Evolutionary conservation across 208 protist species (phyloP).

Genomic region (Acanthamoeba culbertsoni): DNA sequence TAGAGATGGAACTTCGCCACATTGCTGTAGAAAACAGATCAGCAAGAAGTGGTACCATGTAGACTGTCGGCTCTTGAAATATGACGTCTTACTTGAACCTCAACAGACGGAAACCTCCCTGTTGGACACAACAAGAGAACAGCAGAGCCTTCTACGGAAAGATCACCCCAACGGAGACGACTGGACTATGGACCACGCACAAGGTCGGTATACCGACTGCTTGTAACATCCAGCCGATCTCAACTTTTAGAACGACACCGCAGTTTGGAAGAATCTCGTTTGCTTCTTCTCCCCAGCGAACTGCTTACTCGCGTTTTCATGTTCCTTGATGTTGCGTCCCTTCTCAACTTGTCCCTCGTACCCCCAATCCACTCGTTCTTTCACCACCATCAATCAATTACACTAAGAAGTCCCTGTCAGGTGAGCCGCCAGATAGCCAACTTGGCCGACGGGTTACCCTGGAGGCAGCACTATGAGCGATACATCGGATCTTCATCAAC

Average conservation of each 20-base stretch:
- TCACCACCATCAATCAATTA: neutral
- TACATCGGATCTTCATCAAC: no score
- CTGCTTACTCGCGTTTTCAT: neutral
- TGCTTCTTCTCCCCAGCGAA: neutral
- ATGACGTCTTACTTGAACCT: neutral
- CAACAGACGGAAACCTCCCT: no score
- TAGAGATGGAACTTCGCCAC: neutral
- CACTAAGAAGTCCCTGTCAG: no score
- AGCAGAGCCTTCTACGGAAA: no score
- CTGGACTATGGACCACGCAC: no score
- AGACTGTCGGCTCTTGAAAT: no score
- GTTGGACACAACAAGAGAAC: no score
- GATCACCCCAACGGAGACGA: no score
- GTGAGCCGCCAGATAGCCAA: neutral
- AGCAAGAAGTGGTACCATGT: neutral
- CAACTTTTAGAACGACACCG: neutral
- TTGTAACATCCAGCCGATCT: no score
- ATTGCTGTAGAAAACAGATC: no score
- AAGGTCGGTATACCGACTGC: no score
- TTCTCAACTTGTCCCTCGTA: neutral
- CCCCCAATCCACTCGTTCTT: neutral
- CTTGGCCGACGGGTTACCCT: neutral
- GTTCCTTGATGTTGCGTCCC: neutral
- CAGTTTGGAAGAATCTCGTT: neutral
- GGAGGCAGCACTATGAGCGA: neutral